A percentile compares a stretch with the other conserved stretches of the same genome.
phyloP scores from a whole-genome alignment of 75 land plant species.

The Pinus taeda region DNA sequence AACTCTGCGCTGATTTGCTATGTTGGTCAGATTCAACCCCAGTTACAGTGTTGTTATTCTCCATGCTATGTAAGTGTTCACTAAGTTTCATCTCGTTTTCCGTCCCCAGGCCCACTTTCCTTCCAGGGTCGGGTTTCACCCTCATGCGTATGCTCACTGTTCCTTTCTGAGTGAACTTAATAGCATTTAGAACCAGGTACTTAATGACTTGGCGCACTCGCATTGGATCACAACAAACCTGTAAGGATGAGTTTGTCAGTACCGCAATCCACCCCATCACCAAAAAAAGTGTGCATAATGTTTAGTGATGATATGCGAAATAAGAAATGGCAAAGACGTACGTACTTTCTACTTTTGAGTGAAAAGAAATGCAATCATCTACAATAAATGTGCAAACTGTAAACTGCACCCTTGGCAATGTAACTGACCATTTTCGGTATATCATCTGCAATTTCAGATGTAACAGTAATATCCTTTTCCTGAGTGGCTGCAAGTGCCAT shows the following conservation, averaged over 20 bases:
- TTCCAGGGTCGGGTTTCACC: not conserved
- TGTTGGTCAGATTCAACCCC: not conserved
- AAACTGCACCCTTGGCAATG: not conserved
- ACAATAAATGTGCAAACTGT: too few species aligned
- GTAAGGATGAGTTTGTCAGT: not conserved
- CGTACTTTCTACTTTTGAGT: not conserved
- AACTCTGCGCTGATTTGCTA: not conserved
- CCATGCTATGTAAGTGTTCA: not conserved
- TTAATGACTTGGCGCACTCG: conserved; percentile 25
- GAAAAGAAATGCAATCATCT: too few species aligned
- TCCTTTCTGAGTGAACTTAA: conserved; percentile 23
- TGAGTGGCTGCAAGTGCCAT: conserved; percentile 28
- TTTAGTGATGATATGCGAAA: not conserved
- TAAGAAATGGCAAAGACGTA: not conserved
- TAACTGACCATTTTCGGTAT: conserved; percentile 16
- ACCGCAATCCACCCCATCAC: too few species aligned
- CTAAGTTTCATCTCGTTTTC: not conserved
- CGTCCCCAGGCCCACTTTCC: not conserved
- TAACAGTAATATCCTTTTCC: conserved; percentile 14
- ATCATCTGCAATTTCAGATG: conserved; percentile 3
- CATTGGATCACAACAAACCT: conserved; percentile 19
- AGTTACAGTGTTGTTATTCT: not conserved
- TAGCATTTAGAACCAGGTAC: conserved; percentile 27
- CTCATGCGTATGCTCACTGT: conserved; percentile 13
- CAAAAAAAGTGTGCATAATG: too few species aligned